Evolutionary conservation across 495 filamentous ascomycete genomes (phyloP).

Genomic region (Neurospora cerealis): DNA sequence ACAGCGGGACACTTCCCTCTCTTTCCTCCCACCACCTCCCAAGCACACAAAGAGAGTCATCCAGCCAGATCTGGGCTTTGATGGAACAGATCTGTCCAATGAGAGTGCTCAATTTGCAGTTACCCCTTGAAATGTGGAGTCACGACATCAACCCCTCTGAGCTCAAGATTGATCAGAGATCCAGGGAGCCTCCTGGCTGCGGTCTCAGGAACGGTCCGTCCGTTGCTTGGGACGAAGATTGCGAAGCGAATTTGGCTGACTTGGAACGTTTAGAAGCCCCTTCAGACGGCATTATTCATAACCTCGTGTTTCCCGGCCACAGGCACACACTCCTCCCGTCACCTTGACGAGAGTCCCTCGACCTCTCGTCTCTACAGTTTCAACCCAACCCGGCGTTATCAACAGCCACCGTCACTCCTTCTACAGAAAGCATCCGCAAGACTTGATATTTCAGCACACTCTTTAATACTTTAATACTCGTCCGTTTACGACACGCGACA

Average conservation of each 20-base stretch:
- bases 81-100: neutral
- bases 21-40: neutral
- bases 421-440: constrained; percentile 5
- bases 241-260: constrained; percentile 12
- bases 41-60: neutral
- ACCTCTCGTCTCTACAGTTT: constrained; percentile 17
- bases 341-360: constrained; percentile 22
- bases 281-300: constrained; percentile 22
- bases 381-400: constrained; percentile 21
- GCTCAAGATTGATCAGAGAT: neutral
- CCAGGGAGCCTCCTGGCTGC: neutral
- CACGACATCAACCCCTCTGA: neutral
- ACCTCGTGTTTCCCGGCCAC: constrained; percentile 30
- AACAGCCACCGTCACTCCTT: constrained; percentile 42
- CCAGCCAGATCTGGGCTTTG: neutral
- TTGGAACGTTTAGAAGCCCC: constrained; percentile 14
- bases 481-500: constrained; percentile 22
- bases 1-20: neutral
- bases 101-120: neutral
- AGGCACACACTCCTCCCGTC: constrained; percentile 15
- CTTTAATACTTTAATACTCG: constrained; percentile 45
- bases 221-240: neutral
- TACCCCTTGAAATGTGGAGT: neutral
- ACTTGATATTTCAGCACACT: constrained; percentile 39
- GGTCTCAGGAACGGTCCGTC: neutral